Base-by-base conservation (phyloP, 2,329 filamentous ascomycete species). In the Shiraia bambusicola region DNA sequence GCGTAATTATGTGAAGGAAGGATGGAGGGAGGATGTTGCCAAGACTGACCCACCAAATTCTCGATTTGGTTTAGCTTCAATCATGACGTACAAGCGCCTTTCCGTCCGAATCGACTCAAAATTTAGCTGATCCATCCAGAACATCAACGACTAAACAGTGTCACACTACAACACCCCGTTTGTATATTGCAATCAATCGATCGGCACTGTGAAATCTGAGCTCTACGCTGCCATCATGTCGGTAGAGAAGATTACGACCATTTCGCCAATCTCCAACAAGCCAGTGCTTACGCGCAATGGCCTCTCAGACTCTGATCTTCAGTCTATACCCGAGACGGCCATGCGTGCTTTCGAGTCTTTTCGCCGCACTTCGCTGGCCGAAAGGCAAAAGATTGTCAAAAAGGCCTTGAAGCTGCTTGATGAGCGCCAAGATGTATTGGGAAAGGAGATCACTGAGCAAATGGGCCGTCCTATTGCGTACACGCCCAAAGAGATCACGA, bases 391-490 rank as follows among this genome's bases (percentile, higher is more conserved):
- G 33, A 91, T 95, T 52, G 83, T 96, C 58, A 83, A 81, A 58
- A 88, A 86, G 60, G 90, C 91, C 1, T 73, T 97, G 31, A 79
- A 84, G 49, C 71, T 88, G 4, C 76, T 97, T 19, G 70, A 73
- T 12, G 79, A 82, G 35, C 84, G 82, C 65, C 80, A 90, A 68
- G 86, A 93, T 82, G 86, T 83, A 49, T 76, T 97, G 25, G 90
- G 86, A 5, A 79, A 82, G 54, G 91, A 96, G 67, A 74, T 97
- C 45, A 96, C 91, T 0, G 84, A 88, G 66, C 91, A 97, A 74
- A 97, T 97, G 91, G 92, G 92, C 29, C 80, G 92, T 14, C 92
- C 92, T 25, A 95, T 96, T 59, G 80, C 86, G 27, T 96, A 92
- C 68, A 87, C 88, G 0, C 83, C 79, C 33, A 89, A 83, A 55